Evolutionary conservation across 345 rosid genomes (phyloP), one percentile per base, ranked within the genome.

Genomic region (Excoecaria cochinchinensis): DNA sequence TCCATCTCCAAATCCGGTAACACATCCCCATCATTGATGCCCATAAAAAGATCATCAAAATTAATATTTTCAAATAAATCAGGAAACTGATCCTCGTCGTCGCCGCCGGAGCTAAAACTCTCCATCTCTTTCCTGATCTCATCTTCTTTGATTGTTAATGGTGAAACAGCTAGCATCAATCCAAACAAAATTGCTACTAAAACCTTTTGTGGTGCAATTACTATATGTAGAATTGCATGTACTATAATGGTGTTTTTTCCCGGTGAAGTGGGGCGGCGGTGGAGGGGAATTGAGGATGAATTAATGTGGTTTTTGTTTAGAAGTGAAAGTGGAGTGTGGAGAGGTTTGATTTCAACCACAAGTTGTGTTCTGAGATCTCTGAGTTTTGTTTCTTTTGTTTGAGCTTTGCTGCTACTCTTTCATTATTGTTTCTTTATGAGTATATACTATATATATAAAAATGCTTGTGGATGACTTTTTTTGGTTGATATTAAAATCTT

Each of bases 1-100:
- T 92, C 97, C 92, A 91, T 81, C 83, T 92, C 97, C 92, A 91
- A 80, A 62, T 87, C 97, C 3, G 95, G 94, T 25, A 89, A 71
- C 69, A 74, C 75, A 65, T 88, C 94, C 7, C 81, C 91, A 36
- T 83, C 92, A 53, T 86, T 70, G 24, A 94, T 85, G 3, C 91
- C 91, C 66, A 79, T 55, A 38, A 92, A 91, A 81, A 95, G 83
- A 77, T 95, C 92, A 17, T 90, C 97, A 66, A 92, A 92, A 79
- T 91, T 89, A 57, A 92, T 91, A 72, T 87, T 85, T 42, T 88
- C 95, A 0, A 86, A 81, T 79, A 87, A 61, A 77, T 89, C 88
- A 50, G 87, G 82, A 76, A 88, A 85, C 59, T 31, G 31, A 31
- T 78, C 85, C 31, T 81, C 82, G 51, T 69, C 69, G 77, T 69